Base-by-base conservation (phyloP, 2,329 filamentous ascomycete genomes). In the Raffaelea albimanens region DNA sequence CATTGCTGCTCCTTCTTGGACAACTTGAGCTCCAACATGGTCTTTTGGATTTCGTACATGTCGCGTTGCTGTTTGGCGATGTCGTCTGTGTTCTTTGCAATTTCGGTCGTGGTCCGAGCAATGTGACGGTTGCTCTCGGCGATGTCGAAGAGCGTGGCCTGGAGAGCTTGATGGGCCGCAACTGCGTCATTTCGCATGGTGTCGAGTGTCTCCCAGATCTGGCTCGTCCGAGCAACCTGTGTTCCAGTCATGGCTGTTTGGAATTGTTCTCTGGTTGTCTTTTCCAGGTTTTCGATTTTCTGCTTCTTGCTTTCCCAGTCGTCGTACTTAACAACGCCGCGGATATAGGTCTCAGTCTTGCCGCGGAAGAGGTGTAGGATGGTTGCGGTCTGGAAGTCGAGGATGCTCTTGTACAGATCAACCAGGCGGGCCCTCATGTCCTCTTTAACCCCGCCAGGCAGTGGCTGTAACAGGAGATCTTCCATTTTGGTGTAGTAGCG, bases 351-450 rank as follows among this genome's bases (percentile, higher is more conserved):
- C 19, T 20, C 33, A 31, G 45, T 46, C 23, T 44, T 21, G 20
- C 47, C 18, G 40, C 47, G 45, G 33, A 40, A 49, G 42, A 49
- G 45, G 21, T 43, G 47, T 44, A 49, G 29, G 5, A 49, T 40
- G 22, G 31, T 49, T 19, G 43, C 43, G 21, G 40, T 31, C 34
- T 49, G 47, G 43, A 46, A 49, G 20, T 49, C 47, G 22, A 49
- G 45, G 13, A 49, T 46, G 9, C 33, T 25, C 40, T 46, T 41
- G 34, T 49, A 49, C 7, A 49, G 43, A 11, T 49, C 40, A 22
- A 43, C n/a, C 10, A 49, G 19, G 4, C 23, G 43, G 9, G 19
- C 19, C 21, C 29, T 22, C 34, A 40, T 22, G 20, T 18, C 29
- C 7, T 8, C 18, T 33, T 43, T 31, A 14, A 39, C 38, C 5